Evolutionary conservation across 257 asterid genomes (phyloP), one percentile per base, ranked within the genome.

Genomic region (Cruciata laevipes): DNA sequence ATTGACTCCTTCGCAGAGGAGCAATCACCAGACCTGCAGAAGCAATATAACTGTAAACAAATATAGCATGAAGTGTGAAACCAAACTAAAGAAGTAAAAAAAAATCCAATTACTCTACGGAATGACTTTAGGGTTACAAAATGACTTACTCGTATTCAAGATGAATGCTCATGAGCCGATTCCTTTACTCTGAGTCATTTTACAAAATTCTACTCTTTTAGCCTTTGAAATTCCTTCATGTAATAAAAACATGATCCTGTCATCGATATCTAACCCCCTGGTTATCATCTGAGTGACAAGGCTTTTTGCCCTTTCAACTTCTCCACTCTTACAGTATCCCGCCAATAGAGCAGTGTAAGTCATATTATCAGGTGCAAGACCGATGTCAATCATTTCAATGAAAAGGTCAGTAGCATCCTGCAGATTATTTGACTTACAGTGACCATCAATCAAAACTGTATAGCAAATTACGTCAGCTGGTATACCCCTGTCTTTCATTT

Each of bases 141-240:
- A 27, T 1, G 10, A 80, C 96, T 82, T 79, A 89, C 96, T 81
- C 78, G 65, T 91, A 91, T 65, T 83, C 95, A 33, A 91, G 86
- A 78, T 76, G 87, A 67, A 89, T 85, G 69, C 85, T 89, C 98
- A 91, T 83, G 88, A 87, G 89, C 16, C 96, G 86, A 61, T 90
- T 75, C 74, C 89, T 89, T 79, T 91, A 94, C 76, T 81, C 0
- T 18, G 49, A 51, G 3, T 49, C 42, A 16, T 49, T 38, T 67
- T 44, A 72, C 60, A 62, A 57, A 73, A 66, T 40, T 55, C 63
- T 44, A 78, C 25, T 38, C 62, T 75, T 65, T 63, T 73, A 73
- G 83, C 81, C 71, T 75, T 75, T 42, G 51, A 42, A 42, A 76
- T 72, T 7, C 75, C 76, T 47, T 25, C n/a, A 11, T 59, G 69